Evolutionary conservation across 1,139 yeast species (phyloP).

Genomic region (Yamadazyma conglobata): DNA sequence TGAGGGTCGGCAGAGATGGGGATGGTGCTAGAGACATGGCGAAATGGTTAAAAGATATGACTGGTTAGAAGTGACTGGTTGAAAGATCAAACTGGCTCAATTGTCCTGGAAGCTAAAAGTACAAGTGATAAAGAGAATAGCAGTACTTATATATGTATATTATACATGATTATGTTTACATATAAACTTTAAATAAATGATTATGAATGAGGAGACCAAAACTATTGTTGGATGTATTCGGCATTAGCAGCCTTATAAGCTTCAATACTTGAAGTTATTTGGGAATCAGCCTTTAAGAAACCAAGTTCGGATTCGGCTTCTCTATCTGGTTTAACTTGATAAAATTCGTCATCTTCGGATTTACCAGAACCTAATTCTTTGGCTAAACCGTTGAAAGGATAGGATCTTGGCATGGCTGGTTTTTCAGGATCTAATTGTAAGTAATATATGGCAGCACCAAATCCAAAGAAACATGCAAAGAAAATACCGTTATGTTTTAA

Average conservation of each 20-base stretch:
- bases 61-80: too few species aligned
- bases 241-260: slow-evolving; percentile 35
- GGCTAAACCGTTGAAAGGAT: slow-evolving; percentile 73
- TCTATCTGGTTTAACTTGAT: slow-evolving; percentile 41
- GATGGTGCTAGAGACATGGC: too few species aligned
- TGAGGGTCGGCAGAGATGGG: too few species aligned
- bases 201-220: background rate
- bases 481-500: slow-evolving; percentile 50
- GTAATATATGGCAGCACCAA: slow-evolving; percentile 52
- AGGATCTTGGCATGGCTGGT: slow-evolving; percentile 74
- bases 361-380: slow-evolving; percentile 65
- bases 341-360: slow-evolving; percentile 44
- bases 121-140: too few species aligned
- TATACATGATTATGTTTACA: slow-evolving; percentile 2
- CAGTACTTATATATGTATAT: slow-evolving; percentile 4
- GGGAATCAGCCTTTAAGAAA: slow-evolving; percentile 31
- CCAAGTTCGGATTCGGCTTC: slow-evolving; percentile 41
- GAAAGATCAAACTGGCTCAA: too few species aligned
- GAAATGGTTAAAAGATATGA: too few species aligned
- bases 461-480: slow-evolving; percentile 52
- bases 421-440: slow-evolving; percentile 68
- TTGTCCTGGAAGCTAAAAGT: too few species aligned
- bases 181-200: background rate
- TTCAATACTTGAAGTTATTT: slow-evolving; percentile 27
- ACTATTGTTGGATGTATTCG: slow-evolving; percentile 28